Evolutionary conservation across 192 early-diverging fungal species (phyloP), one percentile per base, ranked within the genome.

Genomic region (Podila clonocystis): DNA sequence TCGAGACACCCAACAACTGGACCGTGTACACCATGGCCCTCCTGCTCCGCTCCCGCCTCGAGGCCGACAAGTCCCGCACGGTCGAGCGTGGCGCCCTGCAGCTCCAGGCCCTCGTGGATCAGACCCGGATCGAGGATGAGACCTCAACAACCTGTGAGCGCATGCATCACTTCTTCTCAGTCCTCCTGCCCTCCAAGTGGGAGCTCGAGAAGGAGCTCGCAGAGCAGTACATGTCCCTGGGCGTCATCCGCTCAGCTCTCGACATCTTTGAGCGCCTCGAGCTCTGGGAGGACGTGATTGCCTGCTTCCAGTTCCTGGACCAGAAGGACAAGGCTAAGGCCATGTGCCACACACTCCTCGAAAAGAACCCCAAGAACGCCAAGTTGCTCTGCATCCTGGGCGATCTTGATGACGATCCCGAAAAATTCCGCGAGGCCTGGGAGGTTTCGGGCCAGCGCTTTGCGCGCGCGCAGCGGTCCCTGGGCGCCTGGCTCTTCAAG

Each of bases 1-100:
- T 98, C 52, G 93, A 95, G 70, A 94, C 97, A 68, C 89, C 95
- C 61, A 96, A 95, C 86, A 99, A 99, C 86, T 99, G 97, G 97
- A 95, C 94, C 82, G 94, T 99, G 19, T 92, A 98, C 86, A 97
- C 98, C 30, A 97, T 98, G 95, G 97, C 88, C 9, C 84, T 99
- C 26, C 83, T 99, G 57, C 82, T 97, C 55, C 91, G 97, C 11
- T 95, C 95, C 17, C 94, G 97, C 33, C 90, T 99, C 41, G 98
- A 99, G 84, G 74, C 92, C 24, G 74, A 90, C 38, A 94, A 95
- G 68, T 88, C 92, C 20, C 89, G 97, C 45, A 99, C 97, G 0
- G 94, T 95, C 1, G 95, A 98, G 82, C 93, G 98, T 48, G 87
- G 94, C 11, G 91, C 87, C 1, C 83, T 99, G 63, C 98, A 99